Evolutionary conservation across 2,329 filamentous ascomycete genomes (phyloP).

Genomic region (Dothiorella sarmentorum): DNA sequence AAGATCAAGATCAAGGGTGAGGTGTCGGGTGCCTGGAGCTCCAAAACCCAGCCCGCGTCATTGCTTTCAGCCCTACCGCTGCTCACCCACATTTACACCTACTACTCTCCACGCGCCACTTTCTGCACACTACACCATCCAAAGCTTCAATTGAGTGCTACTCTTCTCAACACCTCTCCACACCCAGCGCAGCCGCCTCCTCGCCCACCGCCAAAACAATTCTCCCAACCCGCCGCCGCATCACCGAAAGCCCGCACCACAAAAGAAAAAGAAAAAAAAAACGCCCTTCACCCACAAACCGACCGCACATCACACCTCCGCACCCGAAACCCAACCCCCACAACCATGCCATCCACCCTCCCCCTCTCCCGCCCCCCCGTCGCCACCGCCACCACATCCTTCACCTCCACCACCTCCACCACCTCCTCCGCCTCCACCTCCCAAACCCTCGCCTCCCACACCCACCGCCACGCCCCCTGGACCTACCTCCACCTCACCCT

Average conservation of each 20-base stretch:
- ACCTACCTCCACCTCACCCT: slow-evolving; percentile 17
- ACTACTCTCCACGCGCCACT: background rate
- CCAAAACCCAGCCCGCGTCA: background rate
- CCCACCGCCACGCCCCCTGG: background rate
- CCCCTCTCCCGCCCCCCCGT: background rate
- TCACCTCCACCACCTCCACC: background rate
- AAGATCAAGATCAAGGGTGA: background rate
- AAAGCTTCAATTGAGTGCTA: background rate
- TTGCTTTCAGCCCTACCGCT: slow-evolving; percentile 49
- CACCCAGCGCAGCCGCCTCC: background rate
- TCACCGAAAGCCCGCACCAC: background rate
- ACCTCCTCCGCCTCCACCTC: background rate
- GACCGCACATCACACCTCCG: background rate
- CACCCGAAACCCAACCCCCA: background rate
- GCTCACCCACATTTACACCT: slow-evolving; percentile 51
- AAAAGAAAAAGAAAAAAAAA: too few relatives aligned
- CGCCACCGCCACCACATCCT: background rate
- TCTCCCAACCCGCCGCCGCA: background rate
- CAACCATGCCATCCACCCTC: slow-evolving; percentile 3
- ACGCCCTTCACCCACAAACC: background rate
- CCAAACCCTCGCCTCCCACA: background rate
- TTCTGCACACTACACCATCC: background rate
- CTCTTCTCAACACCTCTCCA: background rate
- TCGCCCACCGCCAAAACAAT: background rate
- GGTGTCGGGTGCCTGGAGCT: background rate